A percentile compares a stretch with the other conserved stretches of the same genome.
These are phyloP conservation scores for Cercospora canescens DNA, from an alignment of 2,329 filamentous ascomycete genomes.

Conservation along the genomic window DNA sequence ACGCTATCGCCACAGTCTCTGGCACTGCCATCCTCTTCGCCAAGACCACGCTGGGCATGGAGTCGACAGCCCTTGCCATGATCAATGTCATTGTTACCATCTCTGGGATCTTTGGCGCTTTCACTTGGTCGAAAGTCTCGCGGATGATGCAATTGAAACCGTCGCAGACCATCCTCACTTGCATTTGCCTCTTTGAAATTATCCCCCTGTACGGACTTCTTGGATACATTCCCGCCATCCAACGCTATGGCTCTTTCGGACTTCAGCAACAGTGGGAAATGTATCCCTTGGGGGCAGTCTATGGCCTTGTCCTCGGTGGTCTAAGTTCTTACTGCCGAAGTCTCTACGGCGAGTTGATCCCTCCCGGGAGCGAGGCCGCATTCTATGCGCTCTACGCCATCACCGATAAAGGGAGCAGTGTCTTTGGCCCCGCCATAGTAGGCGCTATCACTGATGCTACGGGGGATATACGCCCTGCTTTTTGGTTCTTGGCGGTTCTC, in stretches of 20 bases:
- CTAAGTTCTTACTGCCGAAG: slow-evolving; percentile 89
- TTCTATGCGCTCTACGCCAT: slow-evolving; percentile 98
- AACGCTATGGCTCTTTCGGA: slow-evolving; percentile 72
- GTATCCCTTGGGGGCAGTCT: slow-evolving; percentile 87
- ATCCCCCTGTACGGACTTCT: slow-evolving; percentile 90
- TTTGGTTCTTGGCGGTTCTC: slow-evolving; percentile 86
- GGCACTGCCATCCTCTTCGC: slow-evolving; percentile 94
- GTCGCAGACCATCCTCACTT: slow-evolving; percentile 87
- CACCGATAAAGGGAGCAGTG: slow-evolving; percentile 91
- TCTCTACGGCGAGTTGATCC: slow-evolving; percentile 90
- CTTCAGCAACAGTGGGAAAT: slow-evolving; percentile 97
- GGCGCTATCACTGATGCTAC: slow-evolving; percentile 81
- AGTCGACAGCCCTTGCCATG: slow-evolving; percentile 79
- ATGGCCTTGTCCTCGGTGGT: slow-evolving; percentile 92
- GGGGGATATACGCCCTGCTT: slow-evolving; percentile 62
- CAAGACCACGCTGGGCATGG: slow-evolving; percentile 90
- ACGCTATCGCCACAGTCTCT: slow-evolving; percentile 91
- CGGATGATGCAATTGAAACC: slow-evolving; percentile 68
- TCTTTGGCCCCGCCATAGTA: slow-evolving; percentile 93
- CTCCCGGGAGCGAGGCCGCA: slow-evolving; percentile 88
- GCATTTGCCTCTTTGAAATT: slow-evolving; percentile 84
- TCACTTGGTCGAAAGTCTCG: slow-evolving; percentile 83
- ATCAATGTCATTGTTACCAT: slow-evolving; percentile 92
- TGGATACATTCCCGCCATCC: slow-evolving; percentile 80
- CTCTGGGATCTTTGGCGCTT: slow-evolving; percentile 81